Conservation (phyloP, 441 rosid genomes). For the Pelargonium hybrid region DNA sequence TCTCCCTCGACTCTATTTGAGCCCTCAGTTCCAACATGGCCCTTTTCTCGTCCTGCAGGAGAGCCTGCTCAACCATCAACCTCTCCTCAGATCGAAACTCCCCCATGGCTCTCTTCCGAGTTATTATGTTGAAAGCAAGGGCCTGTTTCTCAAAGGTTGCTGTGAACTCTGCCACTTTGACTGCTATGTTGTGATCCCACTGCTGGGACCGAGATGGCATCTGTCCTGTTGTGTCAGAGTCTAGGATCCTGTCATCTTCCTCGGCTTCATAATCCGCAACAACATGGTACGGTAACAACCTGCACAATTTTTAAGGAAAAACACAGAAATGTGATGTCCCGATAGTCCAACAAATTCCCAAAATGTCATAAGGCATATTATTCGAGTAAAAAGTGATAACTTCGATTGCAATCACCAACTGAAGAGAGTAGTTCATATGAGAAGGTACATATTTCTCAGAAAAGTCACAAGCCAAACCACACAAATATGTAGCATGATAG, state of each 20-base stretch:
- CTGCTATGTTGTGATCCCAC: constrained; percentile 83
- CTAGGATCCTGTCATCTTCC: constrained; percentile 79
- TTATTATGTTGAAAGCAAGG: constrained; percentile 63
- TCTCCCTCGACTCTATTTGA: constrained; percentile 66
- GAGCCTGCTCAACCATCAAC: constrained; percentile 61
- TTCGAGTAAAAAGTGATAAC: neutral
- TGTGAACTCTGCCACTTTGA: constrained; percentile 73
- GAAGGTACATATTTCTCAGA: too few species aligned
- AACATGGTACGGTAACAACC: constrained; percentile 83
- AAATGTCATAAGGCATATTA: neutral
- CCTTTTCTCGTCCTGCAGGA: constrained; percentile 64
- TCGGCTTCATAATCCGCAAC: constrained; percentile 93
- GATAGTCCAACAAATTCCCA: constrained; percentile 6
- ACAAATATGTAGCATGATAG: too few species aligned
- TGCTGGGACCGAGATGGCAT: constrained; percentile 69
- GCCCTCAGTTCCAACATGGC: constrained; percentile 45
- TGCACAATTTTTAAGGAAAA: constrained; percentile 24
- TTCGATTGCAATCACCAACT: neutral
- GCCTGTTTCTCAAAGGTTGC: constrained; percentile 84
- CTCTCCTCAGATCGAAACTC: constrained; percentile 82
- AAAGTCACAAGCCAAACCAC: too few species aligned
- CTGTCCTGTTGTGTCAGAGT: constrained; percentile 71
- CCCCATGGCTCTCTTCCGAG: constrained; percentile 49
- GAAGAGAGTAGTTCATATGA: neutral
- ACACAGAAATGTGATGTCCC: constrained; percentile 16